Percentiles rank a stretch among this genome's conserved stretches.
phyloP scores from a whole-genome alignment of 2,329 filamentous ascomycete genomes.

The Colletotrichum agaves region DNA sequence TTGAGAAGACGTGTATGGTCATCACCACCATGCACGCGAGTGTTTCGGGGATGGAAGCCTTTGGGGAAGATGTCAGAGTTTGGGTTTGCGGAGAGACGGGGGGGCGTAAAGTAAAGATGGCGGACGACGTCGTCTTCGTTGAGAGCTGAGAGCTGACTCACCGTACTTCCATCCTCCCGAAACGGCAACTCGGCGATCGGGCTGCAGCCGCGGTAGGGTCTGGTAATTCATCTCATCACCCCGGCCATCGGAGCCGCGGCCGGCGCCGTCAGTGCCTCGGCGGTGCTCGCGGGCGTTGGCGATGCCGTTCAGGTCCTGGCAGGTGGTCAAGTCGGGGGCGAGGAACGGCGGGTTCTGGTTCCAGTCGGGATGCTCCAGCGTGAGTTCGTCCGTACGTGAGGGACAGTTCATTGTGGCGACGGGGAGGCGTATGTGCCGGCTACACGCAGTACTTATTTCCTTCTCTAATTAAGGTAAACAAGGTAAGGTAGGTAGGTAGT shows the following conservation, averaged over 20 bases:
- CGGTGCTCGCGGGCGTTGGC: slow-evolving; percentile 60
- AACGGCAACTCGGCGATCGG: slow-evolving; percentile 32
- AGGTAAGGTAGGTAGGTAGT: too few relatives aligned
- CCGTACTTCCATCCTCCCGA: slow-evolving; percentile 36
- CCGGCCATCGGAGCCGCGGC: slow-evolving; percentile 35
- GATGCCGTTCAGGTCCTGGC: slow-evolving; percentile 66
- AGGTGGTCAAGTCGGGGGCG: slow-evolving; percentile 60
- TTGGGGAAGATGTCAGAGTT: background rate
- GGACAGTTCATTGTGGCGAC: slow-evolving; percentile 62
- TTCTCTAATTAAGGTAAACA: background rate
- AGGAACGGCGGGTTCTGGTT: slow-evolving; percentile 65
- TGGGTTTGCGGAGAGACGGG: background rate
- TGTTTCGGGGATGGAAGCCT: slow-evolving; percentile 37
- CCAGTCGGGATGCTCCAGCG: slow-evolving; percentile 58
- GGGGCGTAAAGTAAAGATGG: background rate
- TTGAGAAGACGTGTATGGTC: slow-evolving; percentile 49
- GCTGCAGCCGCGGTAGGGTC: slow-evolving; percentile 30
- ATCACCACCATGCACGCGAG: slow-evolving; percentile 50
- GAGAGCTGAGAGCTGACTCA: background rate
- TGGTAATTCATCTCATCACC: slow-evolving; percentile 38
- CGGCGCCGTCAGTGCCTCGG: slow-evolving; percentile 48
- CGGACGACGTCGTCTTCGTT: background rate
- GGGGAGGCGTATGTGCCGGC: background rate
- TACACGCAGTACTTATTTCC: background rate
- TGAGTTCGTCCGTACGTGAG: slow-evolving; percentile 63